Percentiles rank a stretch among this genome's conserved stretches.
phyloP scores from a whole-genome alignment of 345 rosid species.

The Lepidium africanum region DNA sequence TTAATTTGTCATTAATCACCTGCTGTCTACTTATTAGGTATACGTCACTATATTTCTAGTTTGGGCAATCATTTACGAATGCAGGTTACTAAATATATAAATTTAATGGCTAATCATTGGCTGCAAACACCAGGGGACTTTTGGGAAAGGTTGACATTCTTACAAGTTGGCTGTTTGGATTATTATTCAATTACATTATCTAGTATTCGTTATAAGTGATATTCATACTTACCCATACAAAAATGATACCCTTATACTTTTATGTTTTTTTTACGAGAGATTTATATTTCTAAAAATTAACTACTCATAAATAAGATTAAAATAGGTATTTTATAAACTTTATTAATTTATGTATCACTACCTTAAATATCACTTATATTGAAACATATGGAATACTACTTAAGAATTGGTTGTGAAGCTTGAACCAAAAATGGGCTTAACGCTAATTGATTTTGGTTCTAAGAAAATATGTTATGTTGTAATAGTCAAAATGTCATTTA shows the following conservation, averaged over 20 bases:
- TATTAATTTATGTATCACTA: no score
- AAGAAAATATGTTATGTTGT: not conserved
- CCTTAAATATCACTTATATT: no score
- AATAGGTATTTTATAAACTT: no score
- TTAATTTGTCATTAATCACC: slow-evolving; percentile 6
- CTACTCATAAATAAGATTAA: no score
- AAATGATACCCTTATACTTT: no score
- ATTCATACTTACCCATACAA: no score
- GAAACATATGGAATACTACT: no score
- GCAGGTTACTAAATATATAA: no score
- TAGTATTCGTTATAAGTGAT: no score
- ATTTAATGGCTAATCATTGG: not conserved
- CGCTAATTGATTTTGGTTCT: not conserved
- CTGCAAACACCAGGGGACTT: not conserved
- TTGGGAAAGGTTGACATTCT: not conserved
- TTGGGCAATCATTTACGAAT: not conserved
- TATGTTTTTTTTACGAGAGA: no score
- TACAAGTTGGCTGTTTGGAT: not conserved
- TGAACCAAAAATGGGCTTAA: not conserved
- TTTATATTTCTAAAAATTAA: no score
- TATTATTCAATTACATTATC: not conserved
- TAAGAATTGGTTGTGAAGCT: not conserved
- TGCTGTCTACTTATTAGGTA: not conserved
- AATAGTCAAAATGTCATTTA: not conserved
- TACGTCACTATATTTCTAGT: not conserved